Evolutionary conservation across 345 rosid genomes (phyloP).

Genomic region (Raphanus raphanistrum): DNA sequence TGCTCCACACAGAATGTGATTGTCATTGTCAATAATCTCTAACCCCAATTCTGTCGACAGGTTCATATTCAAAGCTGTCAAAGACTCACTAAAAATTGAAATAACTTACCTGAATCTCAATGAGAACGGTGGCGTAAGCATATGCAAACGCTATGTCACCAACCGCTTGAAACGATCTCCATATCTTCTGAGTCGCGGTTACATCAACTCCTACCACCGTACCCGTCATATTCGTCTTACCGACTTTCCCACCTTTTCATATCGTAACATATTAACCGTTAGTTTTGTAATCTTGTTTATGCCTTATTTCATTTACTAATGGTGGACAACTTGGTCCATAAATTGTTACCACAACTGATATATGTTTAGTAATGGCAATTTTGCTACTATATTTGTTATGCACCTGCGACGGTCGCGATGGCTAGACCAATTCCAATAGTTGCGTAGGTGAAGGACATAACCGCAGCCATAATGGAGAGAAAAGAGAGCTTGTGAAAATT

Average conservation of each 20-base stretch:
- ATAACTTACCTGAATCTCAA: conserved; percentile 41
- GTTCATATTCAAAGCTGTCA: conserved; percentile 24
- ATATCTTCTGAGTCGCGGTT: not conserved
- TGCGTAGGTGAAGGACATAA: not conserved
- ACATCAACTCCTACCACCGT: not conserved
- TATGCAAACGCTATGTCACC: conserved; percentile 2
- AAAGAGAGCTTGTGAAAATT: not conserved
- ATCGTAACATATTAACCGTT: conserved; percentile 11
- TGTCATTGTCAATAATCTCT: conserved; percentile 32
- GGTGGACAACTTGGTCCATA: not conserved
- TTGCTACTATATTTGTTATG: not conserved
- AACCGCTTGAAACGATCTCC: conserved; percentile 2
- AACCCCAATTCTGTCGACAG: conserved; percentile 31
- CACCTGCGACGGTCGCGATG: conserved; percentile 49
- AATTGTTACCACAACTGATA: not conserved
- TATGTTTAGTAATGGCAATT: not conserved
- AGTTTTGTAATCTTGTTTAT: not conserved
- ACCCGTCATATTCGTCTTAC: conserved; percentile 22
- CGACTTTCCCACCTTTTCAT: conserved; percentile 43
- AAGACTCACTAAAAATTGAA: not conserved
- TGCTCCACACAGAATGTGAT: conserved; percentile 27
- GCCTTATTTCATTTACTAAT: not conserved
- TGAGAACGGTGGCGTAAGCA: not conserved
- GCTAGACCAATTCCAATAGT: not conserved
- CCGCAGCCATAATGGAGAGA: not conserved